Evolutionary conservation across 2,329 filamentous ascomycete genomes (phyloP).

Genomic region (Akanthomyces lecanii): DNA sequence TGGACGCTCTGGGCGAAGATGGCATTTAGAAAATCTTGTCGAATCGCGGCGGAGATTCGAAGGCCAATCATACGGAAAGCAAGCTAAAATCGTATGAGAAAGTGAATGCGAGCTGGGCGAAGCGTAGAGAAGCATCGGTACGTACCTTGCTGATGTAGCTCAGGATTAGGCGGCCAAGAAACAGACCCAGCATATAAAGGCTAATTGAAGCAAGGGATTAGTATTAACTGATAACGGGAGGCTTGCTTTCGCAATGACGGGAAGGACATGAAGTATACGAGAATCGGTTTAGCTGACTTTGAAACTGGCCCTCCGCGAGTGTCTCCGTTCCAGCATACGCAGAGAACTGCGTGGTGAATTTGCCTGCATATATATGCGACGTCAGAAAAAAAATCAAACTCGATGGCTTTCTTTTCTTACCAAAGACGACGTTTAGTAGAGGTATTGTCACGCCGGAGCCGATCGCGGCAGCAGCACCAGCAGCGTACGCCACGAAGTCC

Average conservation of each 20-base stretch:
- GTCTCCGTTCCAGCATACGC: conserved; percentile 10
- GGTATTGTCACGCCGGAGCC: conserved; percentile 53
- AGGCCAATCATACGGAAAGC: conserved; percentile 59
- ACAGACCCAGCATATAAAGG: conserved; percentile 63
- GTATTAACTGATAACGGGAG: too few species aligned
- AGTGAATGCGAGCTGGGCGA: not conserved
- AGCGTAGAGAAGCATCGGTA: not conserved
- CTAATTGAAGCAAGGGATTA: too few species aligned
- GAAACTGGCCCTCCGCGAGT: not conserved
- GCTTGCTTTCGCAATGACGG: conserved; percentile 29
- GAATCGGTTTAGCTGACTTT: not conserved
- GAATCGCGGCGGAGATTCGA: conserved; percentile 55
- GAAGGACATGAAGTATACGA: not conserved
- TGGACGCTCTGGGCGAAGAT: conserved; percentile 64
- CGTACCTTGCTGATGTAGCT: conserved; percentile 56
- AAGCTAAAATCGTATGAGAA: conserved; percentile 37
- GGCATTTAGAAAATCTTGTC: conserved; percentile 59
- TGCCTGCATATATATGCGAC: conserved; percentile 36
- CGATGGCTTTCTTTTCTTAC: conserved; percentile 25
- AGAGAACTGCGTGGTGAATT: conserved; percentile 39
- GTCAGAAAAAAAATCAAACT: not conserved
- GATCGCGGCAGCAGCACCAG: conserved; percentile 42
- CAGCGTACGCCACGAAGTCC: conserved; percentile 46
- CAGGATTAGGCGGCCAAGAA: conserved; percentile 61
- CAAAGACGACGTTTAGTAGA: conserved; percentile 57